Base-by-base conservation (phyloP, 2,329 filamentous ascomycete species). In the Colletotrichum sp. region DNA sequence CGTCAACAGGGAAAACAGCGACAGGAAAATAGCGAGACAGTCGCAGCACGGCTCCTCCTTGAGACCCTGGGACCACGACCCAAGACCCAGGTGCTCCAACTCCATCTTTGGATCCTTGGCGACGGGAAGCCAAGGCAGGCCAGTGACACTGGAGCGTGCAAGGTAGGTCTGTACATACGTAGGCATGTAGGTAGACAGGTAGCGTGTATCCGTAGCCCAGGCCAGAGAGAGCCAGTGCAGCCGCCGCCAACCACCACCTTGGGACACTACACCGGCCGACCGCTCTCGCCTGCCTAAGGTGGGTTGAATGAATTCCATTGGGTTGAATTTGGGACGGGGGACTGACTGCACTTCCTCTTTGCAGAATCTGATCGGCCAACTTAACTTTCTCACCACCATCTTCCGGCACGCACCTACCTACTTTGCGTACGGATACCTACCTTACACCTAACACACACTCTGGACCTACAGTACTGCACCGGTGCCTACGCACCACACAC, bases 21-120 rank as follows among this genome's bases (percentile, higher is more conserved):
- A 61, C 44, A 60, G n/a, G 27, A 68, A 75, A 57, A 39, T 57
- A 55, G 60, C 63, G 61, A 61, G 61, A 63, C 39, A 44, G 44
- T 48, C 44, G 44, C 44, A 48, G 67, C 66, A 71, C 57, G 52
- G 59, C 72, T 74, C 66, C 68, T 74, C 59, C 60, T 66, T 71
- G 72, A 71, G 72, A 66, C 72, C 60, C 39, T 59, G 25, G 44
- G 44, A 52, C 44, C 44, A 22, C 44, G 44, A 52, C 44, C 44
- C 44, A 52, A 52, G 44, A 52, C 44, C 44, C 19, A 52, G 48
- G 59, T 72, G 64, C 64, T 36, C 64, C 32, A 74, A 74, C 65
- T 59, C 65, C 74, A 69, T 76, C 70, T 76, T 74, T 68, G 65
- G 74, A 68, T 73, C 64, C 74, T 76, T 76, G 74, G 74, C 74